Percentiles rank a stretch among this genome's conserved stretches.
Evolutionary conservation across 306 rosid species (phyloP).

Genomic region (Rosa persica): DNA sequence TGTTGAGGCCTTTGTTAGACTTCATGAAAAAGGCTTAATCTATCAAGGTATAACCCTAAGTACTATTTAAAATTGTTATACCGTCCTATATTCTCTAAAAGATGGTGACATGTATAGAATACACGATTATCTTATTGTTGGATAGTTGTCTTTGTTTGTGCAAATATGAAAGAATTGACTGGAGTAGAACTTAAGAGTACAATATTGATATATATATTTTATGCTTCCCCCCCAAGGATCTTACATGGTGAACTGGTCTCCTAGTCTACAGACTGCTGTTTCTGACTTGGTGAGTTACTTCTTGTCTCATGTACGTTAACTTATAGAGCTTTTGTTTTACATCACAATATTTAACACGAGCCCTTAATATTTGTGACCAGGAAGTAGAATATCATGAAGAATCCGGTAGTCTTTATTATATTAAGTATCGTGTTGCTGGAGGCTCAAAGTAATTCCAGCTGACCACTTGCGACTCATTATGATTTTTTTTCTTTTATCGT

Average conservation of each 20-base stretch:
- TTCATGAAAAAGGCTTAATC: constrained; percentile 91
- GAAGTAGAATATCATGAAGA: constrained; percentile 98
- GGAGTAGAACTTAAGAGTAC: not conserved
- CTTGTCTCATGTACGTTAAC: constrained; percentile 12
- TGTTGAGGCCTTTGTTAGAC: constrained; percentile 90
- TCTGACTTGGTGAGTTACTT: constrained; percentile 74
- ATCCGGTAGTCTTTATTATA: constrained; percentile 76
- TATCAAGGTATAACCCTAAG: constrained; percentile 71
- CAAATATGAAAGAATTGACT: not conserved
- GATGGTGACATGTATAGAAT: not conserved
- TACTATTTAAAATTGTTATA: constrained; percentile 2
- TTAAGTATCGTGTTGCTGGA: constrained; percentile 91
- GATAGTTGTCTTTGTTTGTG: not conserved
- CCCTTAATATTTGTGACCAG: constrained; percentile 46
- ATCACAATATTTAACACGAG: constrained; percentile 19
- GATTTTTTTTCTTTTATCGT: constrained; percentile 9
- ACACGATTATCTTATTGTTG: not conserved
- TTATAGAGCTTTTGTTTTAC: constrained; percentile 18
- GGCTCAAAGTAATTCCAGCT: constrained; percentile 42
- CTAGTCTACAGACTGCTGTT: constrained; percentile 91
- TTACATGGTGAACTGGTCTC: constrained; percentile 98
- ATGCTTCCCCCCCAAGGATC: constrained; percentile 47
- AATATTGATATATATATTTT: constrained; percentile 1
- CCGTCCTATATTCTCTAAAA: not conserved
- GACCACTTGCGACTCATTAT: not conserved